These are phyloP conservation scores for Claviceps arundinis DNA, from an alignment of 2,329 filamentous ascomycete genomes.

Conservation along the genomic window DNA sequence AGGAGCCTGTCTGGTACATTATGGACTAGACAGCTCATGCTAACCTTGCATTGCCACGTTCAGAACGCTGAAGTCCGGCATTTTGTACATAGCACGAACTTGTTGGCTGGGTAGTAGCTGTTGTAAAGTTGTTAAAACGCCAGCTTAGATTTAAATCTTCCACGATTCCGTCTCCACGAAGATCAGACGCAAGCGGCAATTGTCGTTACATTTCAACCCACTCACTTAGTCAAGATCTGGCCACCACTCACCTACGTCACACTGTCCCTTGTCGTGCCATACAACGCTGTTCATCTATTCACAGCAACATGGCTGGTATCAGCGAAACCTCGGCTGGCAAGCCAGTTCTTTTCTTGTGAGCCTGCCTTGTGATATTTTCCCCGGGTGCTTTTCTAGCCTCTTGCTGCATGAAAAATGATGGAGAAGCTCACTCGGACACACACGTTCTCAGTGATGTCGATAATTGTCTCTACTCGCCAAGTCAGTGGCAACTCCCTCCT, in stretches of 20 bases:
- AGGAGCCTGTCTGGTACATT: no score
- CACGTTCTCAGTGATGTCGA: slow-evolving; percentile 71
- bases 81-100: not conserved
- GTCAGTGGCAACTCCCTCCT: slow-evolving; percentile 30
- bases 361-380: not conserved
- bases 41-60: not conserved
- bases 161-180: no score
- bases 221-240: not conserved
- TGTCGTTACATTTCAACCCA: no score
- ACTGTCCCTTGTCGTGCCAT: no score
- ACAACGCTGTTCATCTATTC: not conserved
- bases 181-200: no score
- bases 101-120: no score
- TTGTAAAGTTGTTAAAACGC: no score
- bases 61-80: not conserved
- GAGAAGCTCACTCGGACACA: not conserved
- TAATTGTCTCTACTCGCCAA: slow-evolving; percentile 90
- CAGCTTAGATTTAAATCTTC: no score
- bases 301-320: slow-evolving; percentile 15
- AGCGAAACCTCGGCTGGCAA: slow-evolving; percentile 22
- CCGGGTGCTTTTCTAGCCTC: not conserved
- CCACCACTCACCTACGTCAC: not conserved
- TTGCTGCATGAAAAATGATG: not conserved
- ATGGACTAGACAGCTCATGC: not conserved
- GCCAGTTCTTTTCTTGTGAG: slow-evolving; percentile 31